A percentile compares a stretch with the other conserved stretches of the same genome.
These are phyloP conservation scores for Cymodocea nodosa DNA, from an alignment of 116 monocot species.

Conservation along the genomic window DNA sequence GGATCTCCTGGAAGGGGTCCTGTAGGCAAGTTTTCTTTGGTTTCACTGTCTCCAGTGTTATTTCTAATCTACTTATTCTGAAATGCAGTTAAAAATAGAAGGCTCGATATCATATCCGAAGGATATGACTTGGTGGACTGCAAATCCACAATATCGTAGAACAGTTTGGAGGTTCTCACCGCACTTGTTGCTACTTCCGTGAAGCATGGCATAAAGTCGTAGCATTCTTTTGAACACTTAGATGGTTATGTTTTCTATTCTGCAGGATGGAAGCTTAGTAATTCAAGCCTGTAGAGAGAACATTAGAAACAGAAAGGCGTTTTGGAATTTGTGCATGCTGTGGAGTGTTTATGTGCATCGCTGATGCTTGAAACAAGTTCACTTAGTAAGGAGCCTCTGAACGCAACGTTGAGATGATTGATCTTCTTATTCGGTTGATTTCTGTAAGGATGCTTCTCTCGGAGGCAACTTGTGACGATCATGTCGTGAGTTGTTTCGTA, in stretches of 20 bases:
- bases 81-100: slow-evolving; percentile 10
- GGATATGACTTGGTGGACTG: slow-evolving; percentile 3
- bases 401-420: no score
- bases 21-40: slow-evolving; percentile 24
- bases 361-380: no score
- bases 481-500: slow-evolving; percentile 1
- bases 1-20: slow-evolving; percentile 34
- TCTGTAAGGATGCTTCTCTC: background rate
- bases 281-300: background rate
- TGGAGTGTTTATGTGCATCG: background rate
- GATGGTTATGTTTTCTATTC: background rate
- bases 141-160: background rate
- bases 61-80: slow-evolving; percentile 1
- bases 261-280: background rate
- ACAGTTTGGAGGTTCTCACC: background rate
- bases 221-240: no score
- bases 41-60: background rate
- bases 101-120: slow-evolving; percentile 12
- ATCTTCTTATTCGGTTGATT: no score
- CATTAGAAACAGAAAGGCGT: background rate
- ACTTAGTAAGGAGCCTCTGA: no score
- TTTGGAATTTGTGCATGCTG: background rate
- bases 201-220: no score
- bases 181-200: background rate
- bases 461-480: background rate